Conservation (phyloP, 768 basidiomycete species). For the Hemileccinum impolitum region DNA sequence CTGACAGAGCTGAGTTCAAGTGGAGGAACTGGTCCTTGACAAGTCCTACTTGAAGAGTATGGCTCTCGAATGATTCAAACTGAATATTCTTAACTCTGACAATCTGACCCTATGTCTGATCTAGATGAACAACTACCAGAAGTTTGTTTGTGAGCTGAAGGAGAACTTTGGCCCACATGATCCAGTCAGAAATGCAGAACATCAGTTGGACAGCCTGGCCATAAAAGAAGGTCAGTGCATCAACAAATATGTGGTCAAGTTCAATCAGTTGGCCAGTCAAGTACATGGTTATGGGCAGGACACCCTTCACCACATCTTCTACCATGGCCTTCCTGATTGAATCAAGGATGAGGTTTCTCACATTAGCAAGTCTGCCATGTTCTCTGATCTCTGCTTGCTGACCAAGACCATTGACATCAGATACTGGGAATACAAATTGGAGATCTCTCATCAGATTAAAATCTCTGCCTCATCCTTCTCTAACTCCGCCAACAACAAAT, state of each 20-base stretch:
- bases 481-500: neutral
- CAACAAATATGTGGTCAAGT: neutral
- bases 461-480: neutral
- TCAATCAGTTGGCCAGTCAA: too few species aligned
- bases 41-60: neutral
- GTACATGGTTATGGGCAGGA: neutral
- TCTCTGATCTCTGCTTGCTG: neutral
- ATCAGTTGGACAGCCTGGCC: neutral
- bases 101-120: neutral
- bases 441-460: neutral
- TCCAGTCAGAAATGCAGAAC: too few species aligned
- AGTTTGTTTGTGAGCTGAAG: too few species aligned
- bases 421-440: slow-evolving; percentile 12
- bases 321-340: slow-evolving; percentile 6
- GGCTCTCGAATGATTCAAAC: neutral
- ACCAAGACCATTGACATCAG: slow-evolving; percentile 3
- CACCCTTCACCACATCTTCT: slow-evolving; percentile 1
- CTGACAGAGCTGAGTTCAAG: too few species aligned
- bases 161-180: too few species aligned
- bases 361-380: neutral
- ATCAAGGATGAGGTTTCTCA: slow-evolving; percentile 3
- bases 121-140: neutral
- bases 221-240: neutral
- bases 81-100: neutral
- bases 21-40: too few species aligned